These are phyloP conservation scores for Arachnopeziza araneosa DNA, from an alignment of 2,329 filamentous ascomycete species.

Conservation along the genomic window DNA sequence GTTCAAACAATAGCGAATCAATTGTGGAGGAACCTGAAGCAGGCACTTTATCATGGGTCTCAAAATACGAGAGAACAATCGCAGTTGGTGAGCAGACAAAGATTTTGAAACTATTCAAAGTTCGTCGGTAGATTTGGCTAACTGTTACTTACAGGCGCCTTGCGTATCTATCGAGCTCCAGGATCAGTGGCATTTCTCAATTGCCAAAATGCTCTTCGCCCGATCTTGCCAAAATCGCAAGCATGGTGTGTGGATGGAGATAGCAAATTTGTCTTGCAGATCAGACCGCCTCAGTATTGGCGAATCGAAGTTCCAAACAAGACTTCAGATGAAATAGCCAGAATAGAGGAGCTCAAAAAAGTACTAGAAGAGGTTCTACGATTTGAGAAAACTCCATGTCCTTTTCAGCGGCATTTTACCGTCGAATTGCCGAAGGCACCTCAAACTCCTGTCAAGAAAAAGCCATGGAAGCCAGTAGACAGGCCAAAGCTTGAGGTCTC, in stretches of 20 bases:
- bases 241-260: conserved; percentile 89
- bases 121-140: conserved; percentile 1
- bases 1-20: conserved; percentile 27
- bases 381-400: conserved; percentile 84
- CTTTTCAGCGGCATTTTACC: conserved; percentile 72
- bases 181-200: conserved; percentile 84
- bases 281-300: conserved; percentile 80
- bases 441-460: conserved; percentile 58
- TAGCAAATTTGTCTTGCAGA: conserved; percentile 81
- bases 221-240: conserved; percentile 84
- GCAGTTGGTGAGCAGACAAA: conserved; percentile 56
- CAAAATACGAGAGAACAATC: conserved; percentile 73
- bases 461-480: conserved; percentile 58
- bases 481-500: conserved; percentile 9
- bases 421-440: conserved; percentile 67
- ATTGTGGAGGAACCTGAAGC: conserved; percentile 41
- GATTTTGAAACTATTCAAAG: neutral
- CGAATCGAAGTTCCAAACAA: conserved; percentile 76
- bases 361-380: conserved; percentile 69
- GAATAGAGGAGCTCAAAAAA: conserved; percentile 61
- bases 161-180: conserved; percentile 81
- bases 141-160: conserved; percentile 47
- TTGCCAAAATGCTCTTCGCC: conserved; percentile 76
- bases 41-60: conserved; percentile 66
- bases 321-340: conserved; percentile 55